Conservation (phyloP, 1,139 yeast genomes). For the Saccharomyces pastorianus region DNA sequence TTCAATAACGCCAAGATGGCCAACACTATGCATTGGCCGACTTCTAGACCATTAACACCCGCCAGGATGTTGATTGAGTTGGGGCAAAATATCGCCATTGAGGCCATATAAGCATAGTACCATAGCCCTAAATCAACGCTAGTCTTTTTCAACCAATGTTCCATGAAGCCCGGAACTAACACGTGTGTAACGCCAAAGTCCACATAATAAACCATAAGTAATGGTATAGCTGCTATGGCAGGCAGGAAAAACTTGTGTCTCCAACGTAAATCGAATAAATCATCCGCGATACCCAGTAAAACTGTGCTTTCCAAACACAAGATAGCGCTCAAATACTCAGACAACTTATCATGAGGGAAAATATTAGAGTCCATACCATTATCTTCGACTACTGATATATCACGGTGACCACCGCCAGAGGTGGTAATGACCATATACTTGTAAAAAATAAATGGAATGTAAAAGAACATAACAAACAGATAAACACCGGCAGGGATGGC, state of each 20-base stretch:
- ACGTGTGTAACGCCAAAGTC: constrained; percentile 91
- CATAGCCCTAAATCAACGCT: constrained; percentile 68
- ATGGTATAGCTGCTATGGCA: constrained; percentile 86
- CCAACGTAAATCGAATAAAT: constrained; percentile 92
- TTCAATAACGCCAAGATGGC: constrained; percentile 64
- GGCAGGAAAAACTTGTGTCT: constrained; percentile 93
- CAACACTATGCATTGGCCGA: constrained; percentile 82
- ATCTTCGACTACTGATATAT: constrained; percentile 23
- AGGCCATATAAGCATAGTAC: constrained; percentile 83
- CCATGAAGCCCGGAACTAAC: constrained; percentile 70
- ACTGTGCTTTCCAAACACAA: constrained; percentile 78
- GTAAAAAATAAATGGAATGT: constrained; percentile 84
- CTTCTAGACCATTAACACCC: constrained; percentile 93
- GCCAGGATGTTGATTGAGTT: constrained; percentile 95
- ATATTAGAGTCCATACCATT: constrained; percentile 22
- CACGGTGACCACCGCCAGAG: constrained; percentile 49
- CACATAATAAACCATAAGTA: constrained; percentile 82
- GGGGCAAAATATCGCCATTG: constrained; percentile 88
- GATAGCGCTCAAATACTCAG: constrained; percentile 79
- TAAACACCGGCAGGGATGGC: constrained; percentile 77
- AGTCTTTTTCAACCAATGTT: constrained; percentile 33
- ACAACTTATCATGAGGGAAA: constrained; percentile 79
- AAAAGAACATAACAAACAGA: constrained; percentile 68
- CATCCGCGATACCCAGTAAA: constrained; percentile 85
- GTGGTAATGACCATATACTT: constrained; percentile 60